These are phyloP conservation scores for Boletellus ananas DNA, from an alignment of 768 basidiomycete genomes.

Conservation along the genomic window DNA sequence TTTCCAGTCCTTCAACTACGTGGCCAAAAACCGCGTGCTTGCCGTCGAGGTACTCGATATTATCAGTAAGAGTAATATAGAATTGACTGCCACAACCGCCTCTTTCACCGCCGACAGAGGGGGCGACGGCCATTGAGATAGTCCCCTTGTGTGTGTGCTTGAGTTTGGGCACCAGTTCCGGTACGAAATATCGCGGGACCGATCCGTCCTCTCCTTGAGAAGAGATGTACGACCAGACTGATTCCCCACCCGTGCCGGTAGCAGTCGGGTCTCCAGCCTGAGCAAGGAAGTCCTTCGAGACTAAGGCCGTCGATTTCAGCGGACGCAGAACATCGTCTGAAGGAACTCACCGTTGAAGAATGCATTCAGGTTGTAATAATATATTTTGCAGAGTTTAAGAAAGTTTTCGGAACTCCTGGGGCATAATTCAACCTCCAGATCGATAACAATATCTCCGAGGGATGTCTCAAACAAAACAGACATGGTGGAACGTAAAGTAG, in stretches of 20 bases:
- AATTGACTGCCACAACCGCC: slow-evolving; percentile 95
- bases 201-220: slow-evolving; percentile 35
- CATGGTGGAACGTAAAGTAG: slow-evolving; percentile 43
- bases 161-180: slow-evolving; percentile 73
- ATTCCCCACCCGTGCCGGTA: slow-evolving; percentile 91
- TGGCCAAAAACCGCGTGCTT: slow-evolving; percentile 93
- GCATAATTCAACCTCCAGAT: slow-evolving; percentile 87
- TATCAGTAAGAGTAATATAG: slow-evolving; percentile 89
- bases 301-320: slow-evolving; percentile 37
- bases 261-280: slow-evolving; percentile 97
- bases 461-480: slow-evolving; percentile 97
- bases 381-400: slow-evolving; percentile 94
- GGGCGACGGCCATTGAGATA: slow-evolving; percentile 96
- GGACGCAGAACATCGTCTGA: neutral
- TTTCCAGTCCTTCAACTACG: slow-evolving; percentile 92
- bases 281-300: slow-evolving; percentile 96
- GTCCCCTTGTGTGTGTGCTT: slow-evolving; percentile 86
- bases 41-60: slow-evolving; percentile 93
- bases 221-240: slow-evolving; percentile 73
- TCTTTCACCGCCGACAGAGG: slow-evolving; percentile 58
- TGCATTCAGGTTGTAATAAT: slow-evolving; percentile 94
- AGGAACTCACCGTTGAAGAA: slow-evolving; percentile 89
- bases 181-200: slow-evolving; percentile 79
- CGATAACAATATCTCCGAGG: slow-evolving; percentile 93
- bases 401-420: slow-evolving; percentile 95